phyloP scores from a whole-genome alignment of 257 asterid species.

The Craterostigma plantagineum region DNA sequence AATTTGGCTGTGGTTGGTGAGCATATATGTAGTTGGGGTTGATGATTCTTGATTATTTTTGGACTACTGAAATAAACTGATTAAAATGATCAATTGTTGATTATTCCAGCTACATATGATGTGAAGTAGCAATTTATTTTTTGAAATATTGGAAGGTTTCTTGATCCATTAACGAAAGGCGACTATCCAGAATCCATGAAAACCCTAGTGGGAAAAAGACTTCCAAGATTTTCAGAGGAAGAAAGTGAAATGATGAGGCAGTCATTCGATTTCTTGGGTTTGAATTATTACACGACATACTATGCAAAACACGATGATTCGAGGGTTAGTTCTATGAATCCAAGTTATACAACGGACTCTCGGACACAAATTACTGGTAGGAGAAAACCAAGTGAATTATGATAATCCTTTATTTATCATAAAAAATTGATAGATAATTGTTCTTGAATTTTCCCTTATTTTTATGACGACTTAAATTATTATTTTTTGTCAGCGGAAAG shows the following conservation, averaged over 20 bases:
- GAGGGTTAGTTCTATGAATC: too few species aligned
- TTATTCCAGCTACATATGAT: background rate
- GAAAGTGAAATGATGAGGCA: conserved; percentile 45
- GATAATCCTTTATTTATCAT: too few species aligned
- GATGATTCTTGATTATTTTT: background rate
- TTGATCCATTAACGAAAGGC: conserved; percentile 61
- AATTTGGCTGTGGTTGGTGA: conserved; percentile 66
- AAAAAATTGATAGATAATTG: too few species aligned
- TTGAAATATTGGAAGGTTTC: conserved; percentile 45
- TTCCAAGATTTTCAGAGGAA: conserved; percentile 35
- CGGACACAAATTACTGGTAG: too few species aligned
- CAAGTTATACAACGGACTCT: too few species aligned
- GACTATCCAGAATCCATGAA: conserved; percentile 69
- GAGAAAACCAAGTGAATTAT: too few species aligned
- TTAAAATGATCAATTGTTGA: too few species aligned
- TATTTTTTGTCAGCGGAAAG: too few species aligned
- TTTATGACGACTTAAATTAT: too few species aligned
- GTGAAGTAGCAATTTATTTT: background rate
- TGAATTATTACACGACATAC: conserved; percentile 90
- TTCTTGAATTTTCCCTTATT: too few species aligned
- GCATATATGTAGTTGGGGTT: too few species aligned
- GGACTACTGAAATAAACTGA: too few species aligned
- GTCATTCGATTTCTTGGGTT: conserved; percentile 62
- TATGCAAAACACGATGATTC: conserved; percentile 18
- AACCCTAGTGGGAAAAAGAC: conserved; percentile 33